Conservation (phyloP, 1,284 basidiomycete species). For the Trichosporon asahii region DNA sequence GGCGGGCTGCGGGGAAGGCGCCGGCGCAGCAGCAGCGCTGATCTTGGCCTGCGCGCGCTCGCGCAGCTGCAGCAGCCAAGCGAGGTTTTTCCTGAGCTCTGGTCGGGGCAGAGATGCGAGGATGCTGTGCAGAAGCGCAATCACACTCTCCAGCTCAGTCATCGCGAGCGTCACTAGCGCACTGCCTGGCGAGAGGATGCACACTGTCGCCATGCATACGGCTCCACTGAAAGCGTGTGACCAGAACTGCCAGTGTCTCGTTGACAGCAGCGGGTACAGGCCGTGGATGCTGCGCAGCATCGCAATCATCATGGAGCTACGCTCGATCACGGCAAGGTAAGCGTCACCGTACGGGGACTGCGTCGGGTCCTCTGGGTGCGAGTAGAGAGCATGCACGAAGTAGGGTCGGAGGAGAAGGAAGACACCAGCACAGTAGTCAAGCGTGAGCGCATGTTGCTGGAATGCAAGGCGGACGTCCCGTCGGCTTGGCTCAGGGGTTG, state of each 20-base stretch:
- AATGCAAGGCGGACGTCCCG: constrained; percentile 29
- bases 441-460: constrained; percentile 35
- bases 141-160: constrained; percentile 27
- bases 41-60: constrained; percentile 11
- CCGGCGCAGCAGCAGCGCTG: constrained; percentile 17
- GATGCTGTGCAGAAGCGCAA: constrained; percentile 25
- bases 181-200: constrained; percentile 28
- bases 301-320: constrained; percentile 34
- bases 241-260: constrained; percentile 34
- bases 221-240: constrained; percentile 36
- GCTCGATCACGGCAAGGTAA: constrained; percentile 36
- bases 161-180: constrained; percentile 30
- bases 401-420: constrained; percentile 37
- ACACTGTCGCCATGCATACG: constrained; percentile 35
- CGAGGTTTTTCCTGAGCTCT: constrained; percentile 28
- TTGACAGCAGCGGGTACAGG: constrained; percentile 28
- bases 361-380: constrained; percentile 32
- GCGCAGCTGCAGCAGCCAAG: constrained; percentile 29
- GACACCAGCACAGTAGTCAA: constrained; percentile 33
- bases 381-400: constrained; percentile 37
- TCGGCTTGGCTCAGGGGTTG: constrained; percentile 26
- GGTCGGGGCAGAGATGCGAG: constrained; percentile 17
- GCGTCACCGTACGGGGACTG: constrained; percentile 31
- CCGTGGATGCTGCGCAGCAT: constrained; percentile 32
- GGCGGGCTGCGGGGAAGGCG: not conserved